Conservation (phyloP, 441 rosid genomes). For the Gossypium schwendimanii region DNA sequence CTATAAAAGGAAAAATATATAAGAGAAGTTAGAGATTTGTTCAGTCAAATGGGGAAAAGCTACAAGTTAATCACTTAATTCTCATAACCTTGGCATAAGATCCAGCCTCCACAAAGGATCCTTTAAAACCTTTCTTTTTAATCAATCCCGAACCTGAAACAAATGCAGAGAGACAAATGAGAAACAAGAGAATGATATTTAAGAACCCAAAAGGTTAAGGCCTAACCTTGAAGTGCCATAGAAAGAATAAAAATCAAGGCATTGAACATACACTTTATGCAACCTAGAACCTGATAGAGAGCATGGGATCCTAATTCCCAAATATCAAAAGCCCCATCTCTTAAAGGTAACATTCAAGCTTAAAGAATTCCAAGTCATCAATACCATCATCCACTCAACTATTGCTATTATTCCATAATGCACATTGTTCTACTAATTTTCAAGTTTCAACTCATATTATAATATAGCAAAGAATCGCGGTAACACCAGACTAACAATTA, state of each 20-base stretch:
- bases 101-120: conserved; percentile 75
- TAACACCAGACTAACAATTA: not conserved
- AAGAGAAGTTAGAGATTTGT: not conserved
- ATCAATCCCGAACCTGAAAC: conserved; percentile 70
- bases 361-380: not conserved
- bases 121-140: conserved; percentile 68
- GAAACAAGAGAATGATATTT: not conserved
- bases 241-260: not conserved
- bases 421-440: not conserved
- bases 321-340: not conserved
- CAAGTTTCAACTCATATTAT: not conserved
- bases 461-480: not conserved
- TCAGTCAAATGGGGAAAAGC: not conserved
- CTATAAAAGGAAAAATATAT: conserved; percentile 26
- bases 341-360: not conserved
- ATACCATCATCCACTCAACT: not conserved
- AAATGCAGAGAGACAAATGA: not conserved
- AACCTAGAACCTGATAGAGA: not conserved
- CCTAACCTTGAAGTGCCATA: not conserved
- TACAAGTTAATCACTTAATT: not conserved
- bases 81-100: conserved; percentile 70
- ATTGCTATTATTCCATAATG: not conserved
- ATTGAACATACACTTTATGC: not conserved
- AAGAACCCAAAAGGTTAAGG: not conserved
- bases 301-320: not conserved